Percentiles rank a stretch among this genome's conserved stretches.
Conservation (phyloP, 768 basidiomycete genomes). For the Agaricus sinodeliciosus region DNA sequence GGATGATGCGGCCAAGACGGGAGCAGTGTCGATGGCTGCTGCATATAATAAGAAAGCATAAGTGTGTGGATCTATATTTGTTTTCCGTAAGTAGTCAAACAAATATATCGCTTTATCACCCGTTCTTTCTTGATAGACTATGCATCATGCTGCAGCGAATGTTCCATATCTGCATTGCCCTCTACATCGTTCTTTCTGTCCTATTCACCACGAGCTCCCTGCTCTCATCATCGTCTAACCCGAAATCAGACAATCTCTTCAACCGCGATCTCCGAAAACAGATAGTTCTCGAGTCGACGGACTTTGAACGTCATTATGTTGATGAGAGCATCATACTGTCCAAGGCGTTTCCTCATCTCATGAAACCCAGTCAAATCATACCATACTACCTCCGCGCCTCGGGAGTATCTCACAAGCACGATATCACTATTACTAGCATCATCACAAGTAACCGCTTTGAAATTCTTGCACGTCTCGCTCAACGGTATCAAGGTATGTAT, state of each 20-base stretch:
- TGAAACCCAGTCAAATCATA: constrained; percentile 69
- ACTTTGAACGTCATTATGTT: constrained; percentile 27
- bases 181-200: constrained; percentile 33
- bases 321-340: constrained; percentile 52
- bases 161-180: constrained; percentile 20
- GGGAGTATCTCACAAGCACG: constrained; percentile 46
- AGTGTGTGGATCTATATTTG: background rate
- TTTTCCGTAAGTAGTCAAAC: background rate
- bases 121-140: background rate
- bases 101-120: background rate
- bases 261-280: constrained; percentile 24
- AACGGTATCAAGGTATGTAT: constrained; percentile 72
- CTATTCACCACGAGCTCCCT: constrained; percentile 38
- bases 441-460: constrained; percentile 76
- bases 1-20: constrained; percentile 60
- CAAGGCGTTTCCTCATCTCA: constrained; percentile 61
- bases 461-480: constrained; percentile 64
- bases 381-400: constrained; percentile 78
- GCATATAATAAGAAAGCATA: constrained; percentile 7
- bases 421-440: constrained; percentile 81
- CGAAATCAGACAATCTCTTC: background rate
- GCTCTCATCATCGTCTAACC: constrained; percentile 16
- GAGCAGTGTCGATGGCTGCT: constrained; percentile 52
- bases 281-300: constrained; percentile 25
- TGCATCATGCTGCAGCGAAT: constrained; percentile 6